phyloP scores from a whole-genome alignment of 768 basidiomycete species.

The Sistotremastrum niveocremeum region DNA sequence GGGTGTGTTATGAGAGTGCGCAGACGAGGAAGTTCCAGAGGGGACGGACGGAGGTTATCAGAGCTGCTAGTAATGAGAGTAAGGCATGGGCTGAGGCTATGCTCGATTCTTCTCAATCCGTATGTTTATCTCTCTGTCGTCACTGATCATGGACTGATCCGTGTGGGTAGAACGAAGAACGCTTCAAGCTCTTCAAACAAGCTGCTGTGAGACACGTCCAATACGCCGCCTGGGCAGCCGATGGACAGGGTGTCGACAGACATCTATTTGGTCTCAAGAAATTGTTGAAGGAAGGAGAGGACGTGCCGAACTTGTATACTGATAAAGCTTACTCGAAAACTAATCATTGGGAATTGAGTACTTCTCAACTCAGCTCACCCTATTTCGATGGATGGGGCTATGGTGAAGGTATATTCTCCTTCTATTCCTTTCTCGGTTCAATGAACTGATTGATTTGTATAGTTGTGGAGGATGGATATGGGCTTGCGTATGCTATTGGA shows the following conservation, averaged over 20 bases:
- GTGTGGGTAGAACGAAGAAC: slow-evolving; percentile 32
- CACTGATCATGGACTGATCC: not conserved
- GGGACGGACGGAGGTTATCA: slow-evolving; percentile 92
- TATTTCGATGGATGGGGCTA: slow-evolving; percentile 96
- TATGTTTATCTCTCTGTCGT: slow-evolving; percentile 17
- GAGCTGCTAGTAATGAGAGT: slow-evolving; percentile 70
- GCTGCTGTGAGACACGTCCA: slow-evolving; percentile 76
- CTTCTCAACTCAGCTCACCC: slow-evolving; percentile 69
- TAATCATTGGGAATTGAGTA: slow-evolving; percentile 87
- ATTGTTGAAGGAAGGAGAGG: slow-evolving; percentile 59
- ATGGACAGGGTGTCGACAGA: slow-evolving; percentile 89
- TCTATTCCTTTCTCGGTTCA: slow-evolving; percentile 1
- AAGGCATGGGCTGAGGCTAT: slow-evolving; percentile 86
- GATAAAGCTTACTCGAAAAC: slow-evolving; percentile 59
- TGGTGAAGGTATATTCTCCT: slow-evolving; percentile 57
- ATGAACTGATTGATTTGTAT: not conserved
- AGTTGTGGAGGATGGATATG: slow-evolving; percentile 90
- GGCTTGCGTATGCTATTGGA: slow-evolving; percentile 81
- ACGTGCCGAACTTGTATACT: slow-evolving; percentile 56
- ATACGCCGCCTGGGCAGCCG: slow-evolving; percentile 84
- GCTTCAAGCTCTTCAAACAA: slow-evolving; percentile 53
- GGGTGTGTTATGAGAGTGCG: slow-evolving; percentile 82
- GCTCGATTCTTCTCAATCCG: slow-evolving; percentile 41
- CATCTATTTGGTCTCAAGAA: slow-evolving; percentile 92
- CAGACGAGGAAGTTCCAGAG: slow-evolving; percentile 87